Evolutionary conservation across 1,284 basidiomycete genomes (phyloP), one percentile per base, ranked within the genome.

Genomic region (Lignosus rhinocerotis): DNA sequence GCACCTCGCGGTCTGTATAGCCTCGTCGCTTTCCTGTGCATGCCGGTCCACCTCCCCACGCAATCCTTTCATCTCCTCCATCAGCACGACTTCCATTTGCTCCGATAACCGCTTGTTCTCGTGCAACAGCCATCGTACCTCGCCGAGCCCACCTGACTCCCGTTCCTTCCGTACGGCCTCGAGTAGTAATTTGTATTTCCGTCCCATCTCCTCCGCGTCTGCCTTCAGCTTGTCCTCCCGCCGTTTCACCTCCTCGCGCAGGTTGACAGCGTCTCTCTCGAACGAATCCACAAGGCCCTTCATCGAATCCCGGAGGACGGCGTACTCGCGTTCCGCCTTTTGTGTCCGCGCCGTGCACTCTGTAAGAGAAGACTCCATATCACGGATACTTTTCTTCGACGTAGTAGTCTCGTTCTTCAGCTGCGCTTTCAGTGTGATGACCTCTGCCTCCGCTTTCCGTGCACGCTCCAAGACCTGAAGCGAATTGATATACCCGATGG

Each of bases 371-470:
- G 80, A 58, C 69, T 92, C 90, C 88, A 92, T 90, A 61, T 92
- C 90, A 12, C 88, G 82, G 10, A 92, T 68, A 0, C 84, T 76
- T 70, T 89, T 90, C 72, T 92, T 93, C 9, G 87, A 84, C 14
- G 79, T 80, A 4, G 83, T 74, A 2, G 87, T 85, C 69, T 92
- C 90, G 25, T 78, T 74, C 73, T 93, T 93, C 61, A 92, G 79
- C 65, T 88, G 86, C 1, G 80, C 64, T 71, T 88, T 90, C 10
- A 92, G 75, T 19, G 80, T 66, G 10, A 82, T 72, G 2, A 86
- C 84, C 69, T 93, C 90, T 1, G 86, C 79, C 70, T 93, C 90
- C 6, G 90, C 90, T 69, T 91, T 93, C 51, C 91, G 83, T 33
- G 90, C 90, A 16, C 90, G 83, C 63, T 92, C 91, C 21, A 92